Base-by-base conservation (phyloP, 495 filamentous ascomycete genomes). In the Extremus antarcticus region DNA sequence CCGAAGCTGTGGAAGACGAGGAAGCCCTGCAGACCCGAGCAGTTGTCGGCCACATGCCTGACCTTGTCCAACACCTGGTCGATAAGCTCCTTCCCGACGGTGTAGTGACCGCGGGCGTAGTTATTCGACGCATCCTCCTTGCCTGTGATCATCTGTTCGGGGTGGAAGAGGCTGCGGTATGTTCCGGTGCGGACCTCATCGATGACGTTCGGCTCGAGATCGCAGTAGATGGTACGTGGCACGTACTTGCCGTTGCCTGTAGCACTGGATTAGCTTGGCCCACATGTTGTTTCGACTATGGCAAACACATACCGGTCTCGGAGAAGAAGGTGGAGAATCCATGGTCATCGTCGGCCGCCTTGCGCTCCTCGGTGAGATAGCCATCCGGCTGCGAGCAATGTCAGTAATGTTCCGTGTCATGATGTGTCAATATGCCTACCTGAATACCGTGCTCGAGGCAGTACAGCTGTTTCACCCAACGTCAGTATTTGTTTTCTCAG, bases 261-360 rank as follows among this genome's bases (percentile, higher is more conserved):
- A 8, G 38, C 24, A 13, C 21, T 49, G 29, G 39, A 15, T 25
- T n/a, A 46, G 43, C 43, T 13, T n/a, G n/a, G n/a, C n/a, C n/a
- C n/a, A n/a, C 10, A 11, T 7, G 22, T 23, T 24, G 19, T 23
- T 24, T 15, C 25, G 10, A 50, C 11, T 11, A 11, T 23, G 19
- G 23, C 3, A 45, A n/a, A 2, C 9, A 59, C 81, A 60, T 87
- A 96, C 92, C 92, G 64, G 92, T 98, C 79, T 98, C 92, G 57
- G 94, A 96, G 81, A 98, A 98, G 82, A 98, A 98, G 69, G 92
- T 97, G 81, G 89, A 95, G 79, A 98, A 98, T 54, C 92, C 92
- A 65, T 95, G 88, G 71, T 97, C 94, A 60, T 89, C 88, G 55
- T 95, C 87, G 66, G 80, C 81, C 60, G 74, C 80, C 76, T 96